Evolutionary conservation across 176 grass and related monocot species (phyloP).

Genomic region (Microstegium vimineum): DNA sequence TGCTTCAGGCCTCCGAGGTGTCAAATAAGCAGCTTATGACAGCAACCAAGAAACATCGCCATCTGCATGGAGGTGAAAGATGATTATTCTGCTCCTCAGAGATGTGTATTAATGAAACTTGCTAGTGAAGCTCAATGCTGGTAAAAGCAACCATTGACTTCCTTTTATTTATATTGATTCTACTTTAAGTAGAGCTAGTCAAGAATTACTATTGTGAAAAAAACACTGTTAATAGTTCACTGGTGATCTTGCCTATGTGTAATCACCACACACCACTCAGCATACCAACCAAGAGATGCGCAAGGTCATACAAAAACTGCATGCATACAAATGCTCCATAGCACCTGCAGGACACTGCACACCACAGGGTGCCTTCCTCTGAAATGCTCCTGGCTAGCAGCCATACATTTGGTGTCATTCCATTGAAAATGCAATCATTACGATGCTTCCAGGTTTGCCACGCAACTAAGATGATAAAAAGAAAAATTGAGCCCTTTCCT

Average conservation of each 20-base stretch:
- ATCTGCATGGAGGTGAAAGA: slow-evolving; percentile 36
- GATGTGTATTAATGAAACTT: neutral
- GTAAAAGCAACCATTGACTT: neutral
- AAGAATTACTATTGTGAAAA: neutral
- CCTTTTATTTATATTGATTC: neutral
- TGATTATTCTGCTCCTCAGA: neutral
- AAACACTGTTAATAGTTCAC: neutral
- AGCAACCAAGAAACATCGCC: slow-evolving; percentile 14
- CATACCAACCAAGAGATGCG: neutral
- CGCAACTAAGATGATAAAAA: too few relatives aligned
- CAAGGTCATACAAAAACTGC: neutral
- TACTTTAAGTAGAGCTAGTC: neutral
- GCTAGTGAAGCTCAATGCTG: neutral
- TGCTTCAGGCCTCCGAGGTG: neutral
- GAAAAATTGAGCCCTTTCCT: too few relatives aligned
- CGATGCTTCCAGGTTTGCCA: too few relatives aligned
- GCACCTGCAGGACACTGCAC: neutral
- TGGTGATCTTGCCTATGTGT: neutral
- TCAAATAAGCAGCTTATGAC: slow-evolving; percentile 13
- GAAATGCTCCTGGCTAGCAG: too few relatives aligned
- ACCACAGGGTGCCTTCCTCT: too few relatives aligned
- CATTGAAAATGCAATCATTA: too few relatives aligned
- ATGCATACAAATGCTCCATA: neutral
- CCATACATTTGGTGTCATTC: too few relatives aligned
- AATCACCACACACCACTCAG: neutral